Base-by-base conservation (phyloP, 352 stramenopile species). In the Phytophthora macrochlamydospora region DNA sequence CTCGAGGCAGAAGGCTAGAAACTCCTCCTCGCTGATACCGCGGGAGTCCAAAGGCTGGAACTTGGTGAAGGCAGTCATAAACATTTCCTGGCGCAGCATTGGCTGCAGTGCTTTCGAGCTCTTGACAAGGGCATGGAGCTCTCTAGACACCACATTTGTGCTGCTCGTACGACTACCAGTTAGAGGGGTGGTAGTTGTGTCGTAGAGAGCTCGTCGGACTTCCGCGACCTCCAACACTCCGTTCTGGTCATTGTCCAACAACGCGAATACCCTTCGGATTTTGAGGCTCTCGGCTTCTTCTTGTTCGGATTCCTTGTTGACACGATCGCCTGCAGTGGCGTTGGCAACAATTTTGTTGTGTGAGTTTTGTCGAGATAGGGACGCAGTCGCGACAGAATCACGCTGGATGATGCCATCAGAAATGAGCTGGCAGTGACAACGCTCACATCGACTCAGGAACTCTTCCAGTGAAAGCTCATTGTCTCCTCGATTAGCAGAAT, bases 1-100 rank as follows among this genome's bases (percentile, higher is more conserved):
- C 54, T 93, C 85, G 2, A 90, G 67, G 45, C 85, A 93, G 32
- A 93, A 92, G 31, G 69, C 71, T 11, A 93, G 79, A 66, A 93
- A 93, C 18, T 93, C 85, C 44, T 90, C 78, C 28, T 86, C 73
- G 4, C 59, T 80, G 51, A 93, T 93, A 1, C 85, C 85, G 5
- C 75, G 75, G 9, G 71, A 71, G 44, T 91, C 79, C 29, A 78
- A 48, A 2, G 85, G 76, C 61, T 90, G 81, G 44, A 91, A 89
- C 32, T 73, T 75, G 1, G 56, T 67, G 48, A 93, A 92, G 40
- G 85, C 85, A 18, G 82, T 71, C 52, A 89, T 76, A 51, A 93
- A 92, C 32, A 79, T 62, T 48, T 80, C 37, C 31, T 93, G 61
- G 13, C 85, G 78, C 7, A 92, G 50, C 50, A 93, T 63, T 7